A percentile compares a stretch with the other conserved stretches of the same genome.
phyloP scores from a whole-genome alignment of 2,329 filamentous ascomycete species.

The Aspergillus sp. region DNA sequence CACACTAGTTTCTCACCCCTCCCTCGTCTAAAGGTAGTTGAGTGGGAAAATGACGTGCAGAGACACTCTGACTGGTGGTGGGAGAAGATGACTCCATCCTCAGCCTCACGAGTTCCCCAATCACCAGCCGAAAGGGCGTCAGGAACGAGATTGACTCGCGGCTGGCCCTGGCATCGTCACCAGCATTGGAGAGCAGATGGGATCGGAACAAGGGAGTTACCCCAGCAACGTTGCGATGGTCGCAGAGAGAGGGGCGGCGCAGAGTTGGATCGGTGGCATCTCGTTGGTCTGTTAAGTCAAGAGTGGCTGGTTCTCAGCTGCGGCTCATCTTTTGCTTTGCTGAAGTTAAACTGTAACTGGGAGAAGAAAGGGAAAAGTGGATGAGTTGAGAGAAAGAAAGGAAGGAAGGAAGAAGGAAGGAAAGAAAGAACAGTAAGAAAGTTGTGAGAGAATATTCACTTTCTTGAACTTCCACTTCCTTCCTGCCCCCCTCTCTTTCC shows the following conservation, averaged over 20 bases:
- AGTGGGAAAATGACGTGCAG: conserved; percentile 17
- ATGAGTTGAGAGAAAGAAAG: too few species aligned
- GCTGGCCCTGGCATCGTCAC: conserved; percentile 8
- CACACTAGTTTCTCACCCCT: not conserved
- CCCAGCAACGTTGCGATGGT: conserved; percentile 17
- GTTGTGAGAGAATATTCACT: too few species aligned
- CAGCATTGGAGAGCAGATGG: conserved; percentile 4
- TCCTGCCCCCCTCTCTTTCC: too few species aligned
- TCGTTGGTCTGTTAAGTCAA: conserved; percentile 4
- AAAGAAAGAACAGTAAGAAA: too few species aligned
- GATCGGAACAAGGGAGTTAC: conserved; percentile 26
- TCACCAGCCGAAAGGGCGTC: conserved; percentile 5
- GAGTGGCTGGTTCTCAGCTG: conserved; percentile 7
- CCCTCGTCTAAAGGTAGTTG: not conserved
- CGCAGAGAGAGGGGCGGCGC: conserved; percentile 6
- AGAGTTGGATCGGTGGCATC: not conserved
- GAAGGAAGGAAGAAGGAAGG: too few species aligned
- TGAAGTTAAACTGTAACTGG: too few species aligned
- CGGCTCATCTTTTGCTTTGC: not conserved
- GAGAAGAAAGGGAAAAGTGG: too few species aligned
- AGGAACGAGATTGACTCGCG: conserved; percentile 13
- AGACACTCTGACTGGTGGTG: not conserved
- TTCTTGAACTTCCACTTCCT: too few species aligned
- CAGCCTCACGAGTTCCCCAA: conserved; percentile 14
- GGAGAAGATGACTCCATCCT: not conserved